phyloP scores from a whole-genome alignment of 78 protist species.

The Monocercomonoides exilis region DNA sequence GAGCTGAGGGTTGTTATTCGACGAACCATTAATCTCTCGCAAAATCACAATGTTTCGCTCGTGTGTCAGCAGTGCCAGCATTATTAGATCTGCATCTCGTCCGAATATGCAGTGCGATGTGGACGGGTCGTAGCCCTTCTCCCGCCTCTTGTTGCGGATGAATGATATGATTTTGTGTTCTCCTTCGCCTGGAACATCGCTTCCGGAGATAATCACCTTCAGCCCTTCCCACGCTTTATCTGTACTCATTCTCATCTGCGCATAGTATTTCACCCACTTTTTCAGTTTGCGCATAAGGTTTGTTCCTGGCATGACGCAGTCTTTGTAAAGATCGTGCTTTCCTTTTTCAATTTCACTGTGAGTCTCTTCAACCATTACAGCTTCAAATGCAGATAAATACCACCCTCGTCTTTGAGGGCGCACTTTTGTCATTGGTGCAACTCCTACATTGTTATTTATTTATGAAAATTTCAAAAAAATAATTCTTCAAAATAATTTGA shows the following conservation, averaged over 20 bases:
- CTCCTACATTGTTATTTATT: too few relatives aligned
- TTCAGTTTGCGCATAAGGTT: constrained; percentile 77
- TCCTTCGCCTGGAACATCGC: constrained; percentile 75
- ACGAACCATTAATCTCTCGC: constrained; percentile 16
- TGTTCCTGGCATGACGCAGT: constrained; percentile 99
- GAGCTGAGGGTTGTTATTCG: background rate
- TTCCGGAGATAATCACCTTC: constrained; percentile 18
- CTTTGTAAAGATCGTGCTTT: too few relatives aligned
- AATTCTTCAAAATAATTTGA: too few relatives aligned
- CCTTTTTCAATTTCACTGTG: constrained; percentile 79
- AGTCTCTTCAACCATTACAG: background rate
- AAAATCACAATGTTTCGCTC: constrained; percentile 73
- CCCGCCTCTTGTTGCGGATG: constrained; percentile 66
- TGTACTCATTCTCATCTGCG: constrained; percentile 42
- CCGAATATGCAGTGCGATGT: constrained; percentile 80
- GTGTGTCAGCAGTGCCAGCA: constrained; percentile 72
- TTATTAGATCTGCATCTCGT: constrained; percentile 84
- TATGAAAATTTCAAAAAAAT: too few relatives aligned
- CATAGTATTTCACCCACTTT: constrained; percentile 57
- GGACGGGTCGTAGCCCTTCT: constrained; percentile 62
- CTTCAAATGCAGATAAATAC: constrained; percentile 73
- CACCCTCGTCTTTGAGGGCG: constrained; percentile 71
- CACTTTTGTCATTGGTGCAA: constrained; percentile 97
- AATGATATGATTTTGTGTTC: constrained; percentile 92
- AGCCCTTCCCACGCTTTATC: constrained; percentile 69